Evolutionary conservation across 2,329 filamentous ascomycete species (phyloP).

Genomic region (Amesomyces nigricolor): DNA sequence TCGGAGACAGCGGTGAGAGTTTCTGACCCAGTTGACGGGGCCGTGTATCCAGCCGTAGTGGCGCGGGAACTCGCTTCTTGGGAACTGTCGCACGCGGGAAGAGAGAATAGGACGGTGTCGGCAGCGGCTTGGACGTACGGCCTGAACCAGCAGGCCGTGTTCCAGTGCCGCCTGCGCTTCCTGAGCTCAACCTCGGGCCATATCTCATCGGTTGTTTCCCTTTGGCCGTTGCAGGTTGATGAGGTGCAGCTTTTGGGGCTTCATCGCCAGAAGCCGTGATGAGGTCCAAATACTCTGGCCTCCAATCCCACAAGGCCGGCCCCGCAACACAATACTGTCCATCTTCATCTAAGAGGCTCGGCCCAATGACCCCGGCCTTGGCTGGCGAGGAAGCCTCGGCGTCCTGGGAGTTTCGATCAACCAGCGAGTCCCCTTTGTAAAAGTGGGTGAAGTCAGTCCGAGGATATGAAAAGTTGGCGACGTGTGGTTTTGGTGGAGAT

Average conservation of each 20-base stretch:
- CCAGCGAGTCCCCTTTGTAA: constrained; percentile 27
- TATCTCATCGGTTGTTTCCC: constrained; percentile 1
- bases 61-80: not conserved
- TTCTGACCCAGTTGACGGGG: not conserved
- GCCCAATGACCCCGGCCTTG: constrained; percentile 48
- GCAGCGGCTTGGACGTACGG: constrained; percentile 13
- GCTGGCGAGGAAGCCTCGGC: constrained; percentile 44
- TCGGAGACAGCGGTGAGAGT: constrained; percentile 4
- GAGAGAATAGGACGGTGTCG: constrained; percentile 21
- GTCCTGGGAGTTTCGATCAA: constrained; percentile 39
- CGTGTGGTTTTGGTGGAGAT: not conserved
- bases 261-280: constrained; percentile 1
- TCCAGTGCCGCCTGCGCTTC: not conserved
- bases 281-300: constrained; percentile 10
- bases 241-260: not conserved
- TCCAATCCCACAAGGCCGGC: constrained; percentile 44
- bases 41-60: not conserved
- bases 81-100: constrained; percentile 15
- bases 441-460: constrained; percentile 23
- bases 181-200: not conserved
- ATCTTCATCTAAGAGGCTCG: constrained; percentile 47
- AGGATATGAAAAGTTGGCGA: constrained; percentile 34
- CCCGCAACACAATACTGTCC: constrained; percentile 42
- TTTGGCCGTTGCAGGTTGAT: not conserved
- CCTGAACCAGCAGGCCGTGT: constrained; percentile 3